Conservation (phyloP, 768 basidiomycete genomes). For the Amylocystis lapponica region DNA sequence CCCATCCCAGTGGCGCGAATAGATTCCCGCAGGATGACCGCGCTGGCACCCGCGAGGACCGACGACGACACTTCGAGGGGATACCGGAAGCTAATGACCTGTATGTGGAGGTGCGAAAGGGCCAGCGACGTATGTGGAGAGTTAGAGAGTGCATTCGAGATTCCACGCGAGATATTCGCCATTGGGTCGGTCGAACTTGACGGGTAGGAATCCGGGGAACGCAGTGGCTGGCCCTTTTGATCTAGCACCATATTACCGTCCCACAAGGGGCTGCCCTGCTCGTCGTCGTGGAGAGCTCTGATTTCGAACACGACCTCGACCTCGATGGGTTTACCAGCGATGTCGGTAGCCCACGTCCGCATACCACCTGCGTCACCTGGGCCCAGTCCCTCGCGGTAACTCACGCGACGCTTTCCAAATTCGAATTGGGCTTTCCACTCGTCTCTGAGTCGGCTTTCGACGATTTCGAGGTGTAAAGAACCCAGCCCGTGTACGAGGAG, state of each 20-base stretch:
- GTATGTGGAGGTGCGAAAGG: slow-evolving; percentile 56
- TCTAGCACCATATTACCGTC: slow-evolving; percentile 72
- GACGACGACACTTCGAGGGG: slow-evolving; percentile 26
- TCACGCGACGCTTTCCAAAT: slow-evolving; percentile 71
- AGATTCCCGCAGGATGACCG: slow-evolving; percentile 56
- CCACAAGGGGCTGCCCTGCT: slow-evolving; percentile 65
- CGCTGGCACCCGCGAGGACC: slow-evolving; percentile 40
- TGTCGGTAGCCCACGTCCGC: slow-evolving; percentile 55
- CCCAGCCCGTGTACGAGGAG: slow-evolving; percentile 80
- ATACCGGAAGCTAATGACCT: slow-evolving; percentile 40
- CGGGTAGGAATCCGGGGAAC: slow-evolving; percentile 44
- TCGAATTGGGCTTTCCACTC: slow-evolving; percentile 80
- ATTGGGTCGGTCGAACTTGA: slow-evolving; percentile 35
- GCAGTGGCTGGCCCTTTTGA: slow-evolving; percentile 43
- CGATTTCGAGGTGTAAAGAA: slow-evolving; percentile 82
- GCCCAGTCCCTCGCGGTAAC: slow-evolving; percentile 64
- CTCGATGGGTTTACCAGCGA: slow-evolving; percentile 48
- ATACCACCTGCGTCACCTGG: slow-evolving; percentile 20
- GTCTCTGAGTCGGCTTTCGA: slow-evolving; percentile 72
- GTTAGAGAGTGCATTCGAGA: slow-evolving; percentile 65
- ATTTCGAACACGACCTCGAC: slow-evolving; percentile 53
- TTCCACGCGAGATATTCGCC: slow-evolving; percentile 58
- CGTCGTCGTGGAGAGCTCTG: slow-evolving; percentile 45
- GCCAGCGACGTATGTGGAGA: slow-evolving; percentile 76
- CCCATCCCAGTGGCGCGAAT: slow-evolving; percentile 63